Evolutionary conservation across 2,329 filamentous ascomycete genomes (phyloP).

Genomic region (Colletotrichum spinosum): DNA sequence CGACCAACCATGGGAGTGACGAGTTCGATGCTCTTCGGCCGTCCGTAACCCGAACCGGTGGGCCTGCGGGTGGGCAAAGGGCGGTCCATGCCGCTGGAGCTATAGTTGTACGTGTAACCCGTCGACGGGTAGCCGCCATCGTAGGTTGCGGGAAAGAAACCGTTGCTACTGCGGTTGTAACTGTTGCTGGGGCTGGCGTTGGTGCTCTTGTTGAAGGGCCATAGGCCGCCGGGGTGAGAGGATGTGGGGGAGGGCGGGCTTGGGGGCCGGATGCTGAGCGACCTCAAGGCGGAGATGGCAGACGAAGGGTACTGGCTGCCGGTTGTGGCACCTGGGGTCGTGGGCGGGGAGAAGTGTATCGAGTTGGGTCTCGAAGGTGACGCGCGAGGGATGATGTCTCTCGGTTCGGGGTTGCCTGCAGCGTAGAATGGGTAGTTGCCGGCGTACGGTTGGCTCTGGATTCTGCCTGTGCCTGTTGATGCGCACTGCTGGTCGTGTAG

Average conservation of each 20-base stretch:
- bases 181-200: conserved; percentile 65
- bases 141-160: conserved; percentile 65
- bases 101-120: conserved; percentile 53
- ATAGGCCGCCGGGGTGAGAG: conserved; percentile 57
- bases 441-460: conserved; percentile 24
- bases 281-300: conserved; percentile 67
- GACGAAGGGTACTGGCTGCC: conserved; percentile 54
- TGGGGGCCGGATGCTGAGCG: conserved; percentile 63
- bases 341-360: conserved; percentile 65
- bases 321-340: conserved; percentile 51
- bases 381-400: conserved; percentile 73
- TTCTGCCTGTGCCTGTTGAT: conserved; percentile 31
- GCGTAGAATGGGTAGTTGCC: conserved; percentile 58
- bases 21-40: conserved; percentile 73
- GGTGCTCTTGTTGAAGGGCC: conserved; percentile 65
- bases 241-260: conserved; percentile 67
- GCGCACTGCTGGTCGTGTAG: conserved; percentile 54
- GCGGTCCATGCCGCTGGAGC: conserved; percentile 58
- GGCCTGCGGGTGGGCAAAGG: conserved; percentile 68
- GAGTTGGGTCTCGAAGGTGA: conserved; percentile 71
- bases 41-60: conserved; percentile 58
- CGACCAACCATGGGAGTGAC: conserved; percentile 69
- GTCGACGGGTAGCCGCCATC: conserved; percentile 56
- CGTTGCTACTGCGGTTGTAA: conserved; percentile 56
- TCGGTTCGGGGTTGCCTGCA: conserved; percentile 61